Evolutionary conservation across 805 yeast species (phyloP), one percentile per base, ranked within the genome.

Genomic region (Wickerhamiella kurtzmanii): DNA sequence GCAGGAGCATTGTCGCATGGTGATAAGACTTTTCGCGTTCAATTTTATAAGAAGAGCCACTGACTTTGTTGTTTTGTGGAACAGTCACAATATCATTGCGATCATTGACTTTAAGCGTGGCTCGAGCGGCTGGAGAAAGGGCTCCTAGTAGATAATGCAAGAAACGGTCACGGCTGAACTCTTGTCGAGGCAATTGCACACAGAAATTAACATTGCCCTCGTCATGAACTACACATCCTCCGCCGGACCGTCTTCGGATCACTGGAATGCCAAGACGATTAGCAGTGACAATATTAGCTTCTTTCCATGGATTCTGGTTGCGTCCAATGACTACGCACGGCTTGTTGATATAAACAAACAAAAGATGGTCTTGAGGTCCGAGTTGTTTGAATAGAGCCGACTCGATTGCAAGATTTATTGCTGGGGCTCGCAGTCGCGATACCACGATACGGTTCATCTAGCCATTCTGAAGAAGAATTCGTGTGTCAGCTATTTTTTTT

Each of bases 211-310:
- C 77, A 57, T 92, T 92, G 0, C 96, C 95, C 3, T 70, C 53
- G 62, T 89, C 98, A 61, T 92, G 99, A 9, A 87, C 95, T 1
- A 92, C 99, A 0, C 96, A 78, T 0, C 99, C 99, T 1, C 99
- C 99, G 0, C 99, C 99, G 6, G 92, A 80, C 43, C 74, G 67
- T 47, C 99, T 69, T 54, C 99, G 69, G 4, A 92, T 60, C 5
- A 88, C 58, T 0, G 94, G 89, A 21, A 84, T 70, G 2, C 67
- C 66, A 2, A 74, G 61, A 0, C 67, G 53, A 3, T 70, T 64
- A 3, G 83, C 64, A 13, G 76, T 57, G 0, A 76, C 71, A 2
- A 92, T 48, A 56, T 84, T 82, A 37, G 79, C 72, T 60, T 92
- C 99, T 49, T 78, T 75, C 85, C 89, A 89, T 2, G 96, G 94